Evolutionary conservation across 2,329 filamentous ascomycete species (phyloP).

Genomic region (Trichoderma sp.): DNA sequence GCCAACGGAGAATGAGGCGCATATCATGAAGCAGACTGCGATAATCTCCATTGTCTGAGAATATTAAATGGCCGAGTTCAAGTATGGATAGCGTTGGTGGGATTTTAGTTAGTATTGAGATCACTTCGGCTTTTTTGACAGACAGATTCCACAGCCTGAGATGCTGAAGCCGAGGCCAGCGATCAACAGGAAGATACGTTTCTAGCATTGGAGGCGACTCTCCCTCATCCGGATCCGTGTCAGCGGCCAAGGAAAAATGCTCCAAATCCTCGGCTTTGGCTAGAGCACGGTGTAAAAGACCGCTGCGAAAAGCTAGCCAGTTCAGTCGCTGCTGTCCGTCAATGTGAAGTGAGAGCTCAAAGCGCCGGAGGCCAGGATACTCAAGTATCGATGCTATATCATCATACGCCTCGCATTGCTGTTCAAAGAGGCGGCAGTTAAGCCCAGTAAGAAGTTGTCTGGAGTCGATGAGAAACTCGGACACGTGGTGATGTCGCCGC

Average conservation of each 20-base stretch:
- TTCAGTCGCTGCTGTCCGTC: not conserved
- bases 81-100: not conserved
- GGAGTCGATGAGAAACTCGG: slow-evolving; percentile 22
- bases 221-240: not conserved
- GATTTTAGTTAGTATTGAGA: not conserved
- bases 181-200: slow-evolving; percentile 39
- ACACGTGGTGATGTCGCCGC: not conserved
- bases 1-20: not conserved
- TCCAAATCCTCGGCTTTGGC: not conserved
- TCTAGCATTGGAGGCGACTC: slow-evolving; percentile 32
- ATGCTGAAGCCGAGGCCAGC: slow-evolving; percentile 38
- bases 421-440: not conserved
- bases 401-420: not conserved
- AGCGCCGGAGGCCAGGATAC: not conserved
- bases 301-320: not conserved
- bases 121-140: slow-evolving; percentile 33
- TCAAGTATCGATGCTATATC: not conserved
- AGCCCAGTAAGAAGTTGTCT: slow-evolving; percentile 24
- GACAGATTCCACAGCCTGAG: slow-evolving; percentile 39
- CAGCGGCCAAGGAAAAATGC: not conserved
- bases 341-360: not conserved
- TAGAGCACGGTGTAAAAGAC: not conserved
- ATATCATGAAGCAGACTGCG: not conserved
- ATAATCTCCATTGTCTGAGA: not conserved
- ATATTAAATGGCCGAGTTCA: not conserved